Conservation (phyloP, 768 basidiomycete genomes). For the Paxillus rubicundulus region DNA sequence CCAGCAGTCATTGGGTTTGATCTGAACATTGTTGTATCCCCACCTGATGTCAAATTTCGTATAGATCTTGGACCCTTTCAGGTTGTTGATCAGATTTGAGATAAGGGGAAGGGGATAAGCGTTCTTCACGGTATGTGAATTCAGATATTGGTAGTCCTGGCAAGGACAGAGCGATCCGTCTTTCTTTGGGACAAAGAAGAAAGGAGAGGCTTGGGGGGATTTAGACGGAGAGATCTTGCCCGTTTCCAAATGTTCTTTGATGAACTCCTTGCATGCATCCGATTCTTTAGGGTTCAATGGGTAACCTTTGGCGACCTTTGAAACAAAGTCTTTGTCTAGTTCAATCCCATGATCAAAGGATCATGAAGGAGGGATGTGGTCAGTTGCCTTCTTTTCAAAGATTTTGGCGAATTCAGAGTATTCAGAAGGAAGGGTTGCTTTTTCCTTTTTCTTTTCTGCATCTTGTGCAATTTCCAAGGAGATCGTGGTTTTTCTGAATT, state of each 20-base stretch:
- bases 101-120: background rate
- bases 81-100: background rate
- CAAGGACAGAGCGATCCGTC: background rate
- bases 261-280: background rate
- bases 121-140: background rate
- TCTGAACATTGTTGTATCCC: background rate
- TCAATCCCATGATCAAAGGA: background rate
- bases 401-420: too few relatives aligned
- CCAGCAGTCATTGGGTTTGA: background rate
- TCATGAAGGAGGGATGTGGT: background rate
- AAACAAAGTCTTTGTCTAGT: background rate
- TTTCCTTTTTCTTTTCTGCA: too few relatives aligned
- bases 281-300: background rate
- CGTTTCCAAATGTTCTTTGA: background rate
- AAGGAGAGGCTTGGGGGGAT: background rate
- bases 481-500: too few relatives aligned
- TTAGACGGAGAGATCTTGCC: background rate
- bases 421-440: too few relatives aligned
- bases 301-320: background rate
- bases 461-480: too few relatives aligned
- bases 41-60: background rate
- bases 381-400: too few relatives aligned
- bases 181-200: background rate
- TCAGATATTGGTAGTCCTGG: too few relatives aligned
- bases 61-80: background rate